These are phyloP conservation scores for Talaromyces sp. DNA, from an alignment of 2,329 filamentous ascomycete species.

Conservation along the genomic window DNA sequence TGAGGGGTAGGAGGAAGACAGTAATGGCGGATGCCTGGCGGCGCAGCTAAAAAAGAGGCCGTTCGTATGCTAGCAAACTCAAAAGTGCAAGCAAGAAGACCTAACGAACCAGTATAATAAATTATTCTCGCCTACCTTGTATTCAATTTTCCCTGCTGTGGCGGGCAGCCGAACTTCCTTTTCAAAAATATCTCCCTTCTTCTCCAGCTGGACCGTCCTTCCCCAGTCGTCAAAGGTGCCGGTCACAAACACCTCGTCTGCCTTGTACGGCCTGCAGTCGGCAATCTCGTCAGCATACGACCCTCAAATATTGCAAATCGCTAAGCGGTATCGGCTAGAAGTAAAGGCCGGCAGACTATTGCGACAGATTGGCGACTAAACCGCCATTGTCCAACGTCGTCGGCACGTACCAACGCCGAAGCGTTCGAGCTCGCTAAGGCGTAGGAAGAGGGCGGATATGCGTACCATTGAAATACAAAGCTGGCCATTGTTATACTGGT, in stretches of 20 bases:
- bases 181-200: conserved; percentile 66
- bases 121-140: conserved; percentile 67
- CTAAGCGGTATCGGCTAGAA: background rate
- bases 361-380: background rate
- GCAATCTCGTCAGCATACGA: background rate
- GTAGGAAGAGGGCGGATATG: conserved; percentile 6
- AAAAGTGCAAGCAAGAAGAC: background rate
- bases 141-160: conserved; percentile 70
- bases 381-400: background rate
- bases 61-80: background rate
- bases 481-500: conserved; percentile 23
- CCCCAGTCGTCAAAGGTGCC: conserved; percentile 94
- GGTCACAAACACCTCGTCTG: conserved; percentile 86
- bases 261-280: conserved; percentile 68
- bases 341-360: background rate
- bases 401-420: background rate
- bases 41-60: background rate
- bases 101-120: background rate
- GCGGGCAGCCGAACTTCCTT: conserved; percentile 73
- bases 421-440: background rate
- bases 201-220: conserved; percentile 78
- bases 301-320: background rate
- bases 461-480: conserved; percentile 37
- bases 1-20: conserved; percentile 1
- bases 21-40: background rate